phyloP scores from a whole-genome alignment of 192 early-diverging fungal genomes.

The Coemansia sp. region DNA sequence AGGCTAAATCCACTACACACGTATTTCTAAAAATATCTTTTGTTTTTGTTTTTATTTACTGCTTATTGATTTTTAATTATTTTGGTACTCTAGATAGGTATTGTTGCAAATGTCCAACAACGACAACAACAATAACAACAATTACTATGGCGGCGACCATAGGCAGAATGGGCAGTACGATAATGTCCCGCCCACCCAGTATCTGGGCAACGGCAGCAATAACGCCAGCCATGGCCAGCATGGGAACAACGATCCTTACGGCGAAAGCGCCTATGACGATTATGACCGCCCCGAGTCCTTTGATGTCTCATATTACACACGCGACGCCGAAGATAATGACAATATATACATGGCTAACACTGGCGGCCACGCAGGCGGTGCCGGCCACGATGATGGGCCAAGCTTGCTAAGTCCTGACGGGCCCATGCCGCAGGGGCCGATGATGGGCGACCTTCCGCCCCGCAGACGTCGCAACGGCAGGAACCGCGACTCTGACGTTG shows the following conservation, averaged over 20 bases:
- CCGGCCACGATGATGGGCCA: constrained; percentile 35
- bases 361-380: constrained; percentile 9
- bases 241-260: constrained; percentile 54
- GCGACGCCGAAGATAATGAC: constrained; percentile 45
- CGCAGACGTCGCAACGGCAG: constrained; percentile 52
- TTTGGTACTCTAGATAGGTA: background rate
- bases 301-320: constrained; percentile 60
- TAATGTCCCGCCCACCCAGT: constrained; percentile 55
- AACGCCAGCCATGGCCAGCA: constrained; percentile 19
- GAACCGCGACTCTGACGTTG: constrained; percentile 53
- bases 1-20: no score
- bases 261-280: constrained; percentile 46
- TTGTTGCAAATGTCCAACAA: constrained; percentile 37
- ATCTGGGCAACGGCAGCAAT: constrained; percentile 40
- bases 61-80: no score
- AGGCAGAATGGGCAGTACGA: constrained; percentile 37
- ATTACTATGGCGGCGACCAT: constrained; percentile 22
- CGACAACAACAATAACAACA: constrained; percentile 17
- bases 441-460: constrained; percentile 51
- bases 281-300: constrained; percentile 58
- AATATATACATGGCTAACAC: constrained; percentile 41
- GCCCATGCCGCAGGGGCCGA: constrained; percentile 47
- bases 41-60: background rate
- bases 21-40: background rate
- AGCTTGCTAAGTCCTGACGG: constrained; percentile 54